Evolutionary conservation across 1,284 basidiomycete genomes (phyloP).

Genomic region (Heterobasidion parviporum): DNA sequence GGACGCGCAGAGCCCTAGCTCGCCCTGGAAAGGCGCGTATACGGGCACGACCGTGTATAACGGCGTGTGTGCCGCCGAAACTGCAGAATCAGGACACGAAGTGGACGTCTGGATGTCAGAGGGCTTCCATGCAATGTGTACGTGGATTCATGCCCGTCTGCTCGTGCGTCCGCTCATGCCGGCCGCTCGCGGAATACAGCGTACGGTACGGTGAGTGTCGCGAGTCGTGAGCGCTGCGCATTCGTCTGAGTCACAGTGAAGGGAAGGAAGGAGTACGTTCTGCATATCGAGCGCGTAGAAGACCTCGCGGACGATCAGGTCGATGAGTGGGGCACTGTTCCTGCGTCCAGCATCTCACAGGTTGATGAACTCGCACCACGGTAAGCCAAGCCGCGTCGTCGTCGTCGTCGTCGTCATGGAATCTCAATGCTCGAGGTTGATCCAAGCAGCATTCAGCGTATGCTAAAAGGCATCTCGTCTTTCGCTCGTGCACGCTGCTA

Average conservation of each 20-base stretch:
- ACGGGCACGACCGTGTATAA: conserved; percentile 49
- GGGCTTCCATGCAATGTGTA: conserved; percentile 29
- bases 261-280: no score
- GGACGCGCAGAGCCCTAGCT: conserved; percentile 11
- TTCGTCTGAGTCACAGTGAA: no score
- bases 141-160: background rate
- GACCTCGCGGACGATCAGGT: no score
- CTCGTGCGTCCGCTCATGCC: background rate
- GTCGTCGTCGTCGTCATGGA: no score
- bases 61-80: conserved; percentile 37
- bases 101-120: conserved; percentile 36
- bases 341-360: no score
- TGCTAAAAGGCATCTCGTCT: background rate
- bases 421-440: background rate
- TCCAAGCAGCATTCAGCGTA: background rate
- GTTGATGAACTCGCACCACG: no score
- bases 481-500: conserved; percentile 26
- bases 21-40: conserved; percentile 16
- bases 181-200: no score
- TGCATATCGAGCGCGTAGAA: no score
- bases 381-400: no score
- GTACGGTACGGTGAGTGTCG: no score
- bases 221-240: no score
- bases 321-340: no score
- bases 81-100: conserved; percentile 43